Base-by-base conservation (phyloP, 352 stramenopile species). In the Globisporangium middletonii region DNA sequence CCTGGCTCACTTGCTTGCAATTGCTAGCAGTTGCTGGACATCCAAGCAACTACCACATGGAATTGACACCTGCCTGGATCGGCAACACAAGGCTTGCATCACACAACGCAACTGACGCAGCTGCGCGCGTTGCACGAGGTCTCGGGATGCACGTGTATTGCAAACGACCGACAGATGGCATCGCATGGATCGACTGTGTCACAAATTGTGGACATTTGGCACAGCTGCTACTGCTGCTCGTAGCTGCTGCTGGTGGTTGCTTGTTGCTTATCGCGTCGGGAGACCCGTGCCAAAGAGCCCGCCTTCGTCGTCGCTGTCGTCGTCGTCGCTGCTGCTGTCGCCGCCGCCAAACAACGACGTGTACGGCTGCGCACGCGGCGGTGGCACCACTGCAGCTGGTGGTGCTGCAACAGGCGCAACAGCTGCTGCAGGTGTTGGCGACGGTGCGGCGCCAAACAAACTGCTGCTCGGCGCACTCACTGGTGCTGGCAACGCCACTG, bases 221-320 rank as follows among this genome's bases (percentile, higher is more conserved):
- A 38, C 33, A 38, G 33, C 33, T 38, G 33, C 33, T 38, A 1
- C 33, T 9, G 33, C 33, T 38, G 5, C 33, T 9, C 30, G 8
- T 35, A 9, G 30, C 38, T 44, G 43, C 15, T 23, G 43, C 15
- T 26, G 43, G 26, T 44, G 38, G 16, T 44, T 15, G 23, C 27
- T 38, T 30, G 26, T n/a, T 43, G n/a, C 23, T 75, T 84, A 89
- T 65, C 81, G 75, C 62, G 67, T 88, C 5, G 79, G 79, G n/a
- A 90, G 62, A 11, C 81, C 77, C 3, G 81, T 90, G 60, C 82
- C 82, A 64, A 94, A 92, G 30, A 94, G 71, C 4, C 82, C 80
- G 27, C 77, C 77, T 69, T 84, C 78, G 51, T 89, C 82, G 37
- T 94, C 83, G 51, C 78, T 89, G 64, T 94, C 83, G 50, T 77